phyloP scores from a whole-genome alignment of 176 grass and related monocot genomes.

The Puya raimondii region DNA sequence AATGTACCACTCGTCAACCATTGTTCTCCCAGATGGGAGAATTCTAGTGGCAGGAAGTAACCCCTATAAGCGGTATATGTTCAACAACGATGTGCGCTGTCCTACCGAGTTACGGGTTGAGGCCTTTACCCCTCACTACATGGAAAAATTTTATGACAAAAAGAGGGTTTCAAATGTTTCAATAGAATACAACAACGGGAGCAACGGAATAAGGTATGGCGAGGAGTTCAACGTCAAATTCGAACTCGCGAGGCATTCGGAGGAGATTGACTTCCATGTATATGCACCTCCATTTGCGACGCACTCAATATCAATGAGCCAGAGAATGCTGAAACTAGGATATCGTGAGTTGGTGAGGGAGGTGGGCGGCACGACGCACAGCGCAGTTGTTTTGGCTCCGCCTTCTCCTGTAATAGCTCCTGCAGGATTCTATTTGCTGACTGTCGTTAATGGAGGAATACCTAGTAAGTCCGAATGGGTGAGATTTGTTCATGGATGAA shows the following conservation, averaged over 20 bases:
- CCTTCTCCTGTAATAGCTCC: constrained; percentile 27
- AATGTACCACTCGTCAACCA: no score
- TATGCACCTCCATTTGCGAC: constrained; percentile 33
- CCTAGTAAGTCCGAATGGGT: constrained; percentile 36
- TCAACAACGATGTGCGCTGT: no score
- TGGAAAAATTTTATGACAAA: background rate
- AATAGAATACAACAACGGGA: constrained; percentile 10
- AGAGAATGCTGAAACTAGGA: constrained; percentile 31
- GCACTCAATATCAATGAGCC: constrained; percentile 36
- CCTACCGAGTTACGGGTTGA: no score
- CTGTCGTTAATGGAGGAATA: constrained; percentile 31
- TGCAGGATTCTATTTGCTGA: constrained; percentile 31
- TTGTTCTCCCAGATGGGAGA: no score
- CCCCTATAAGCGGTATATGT: no score
- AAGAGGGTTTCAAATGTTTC: constrained; percentile 24
- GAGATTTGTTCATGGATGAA: constrained; percentile 28
- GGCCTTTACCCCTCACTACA: no score
- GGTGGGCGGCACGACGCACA: background rate
- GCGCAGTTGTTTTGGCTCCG: constrained; percentile 16
- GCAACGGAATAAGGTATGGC: constrained; percentile 13
- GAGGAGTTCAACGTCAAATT: constrained; percentile 25
- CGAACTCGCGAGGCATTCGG: constrained; percentile 2
- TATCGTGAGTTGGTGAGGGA: constrained; percentile 6
- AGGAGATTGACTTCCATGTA: constrained; percentile 12
- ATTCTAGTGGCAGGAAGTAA: no score